Evolutionary conservation across 768 basidiomycete genomes (phyloP), one percentile per base, ranked within the genome.

Genomic region (Leccinum ochraceum): DNA sequence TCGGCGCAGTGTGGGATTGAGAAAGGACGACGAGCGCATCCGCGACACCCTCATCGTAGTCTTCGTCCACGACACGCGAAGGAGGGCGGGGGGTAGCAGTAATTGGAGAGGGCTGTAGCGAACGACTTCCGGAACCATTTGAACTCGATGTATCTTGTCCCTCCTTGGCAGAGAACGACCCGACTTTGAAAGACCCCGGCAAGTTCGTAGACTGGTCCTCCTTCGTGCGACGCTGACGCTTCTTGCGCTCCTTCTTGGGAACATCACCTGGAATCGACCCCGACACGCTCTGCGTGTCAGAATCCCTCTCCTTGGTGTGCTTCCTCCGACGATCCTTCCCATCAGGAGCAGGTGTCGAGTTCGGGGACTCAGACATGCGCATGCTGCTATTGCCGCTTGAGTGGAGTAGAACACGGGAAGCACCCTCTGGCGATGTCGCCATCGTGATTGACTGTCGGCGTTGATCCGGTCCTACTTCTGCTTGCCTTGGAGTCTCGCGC

Each of bases 21-120:
- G 60, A 74, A 6, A 97, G 79, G 2, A 82, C 85, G 74, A 97
- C 91, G 36, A 97, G 77, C 0, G 91, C 85, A 65, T 94, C 93
- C 4, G 92, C 86, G n/a, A 87, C 90, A 26, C 89, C 91, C 73
- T 95, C 95, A 66, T 98, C 95, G 66, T 97, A 97, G 67, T 97
- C 91, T 66, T 98, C 95, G 68, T 97, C 94, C 17, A 95, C 82
- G 2, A 83, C 76, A 7, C 95, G 81, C 11, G 85, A 78, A 7
- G 88, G 86, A 17, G 86, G 82, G 39, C 83, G 75, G 56, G 85
- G 82, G 7, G 81, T 80, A 20, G 79, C 82, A 59, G 81, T 84
- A 2, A 84, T 90, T 1, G 90, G 89, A 32, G 87, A 90, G 2
- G 88, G 89, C 65, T 89, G 89, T 44, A 86, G 78, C 1, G 88